phyloP scores from a whole-genome alignment of 163 green algal genomes.

The Scenedesmus sp. region DNA sequence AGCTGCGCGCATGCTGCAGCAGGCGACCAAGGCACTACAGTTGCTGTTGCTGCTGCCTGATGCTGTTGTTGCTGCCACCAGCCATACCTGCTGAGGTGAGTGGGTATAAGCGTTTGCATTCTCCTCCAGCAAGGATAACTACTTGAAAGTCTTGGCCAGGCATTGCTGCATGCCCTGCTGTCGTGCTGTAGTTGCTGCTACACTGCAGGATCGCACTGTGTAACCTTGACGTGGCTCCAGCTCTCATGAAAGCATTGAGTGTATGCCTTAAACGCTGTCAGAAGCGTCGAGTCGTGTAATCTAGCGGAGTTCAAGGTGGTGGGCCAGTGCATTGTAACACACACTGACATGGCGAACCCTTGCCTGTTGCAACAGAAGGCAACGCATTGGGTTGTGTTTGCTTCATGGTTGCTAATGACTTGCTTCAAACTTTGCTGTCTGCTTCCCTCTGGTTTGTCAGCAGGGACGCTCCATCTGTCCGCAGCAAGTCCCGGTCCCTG shows the following conservation, averaged over 20 bases:
- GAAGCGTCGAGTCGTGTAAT: neutral
- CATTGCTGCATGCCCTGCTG: conserved; percentile 18
- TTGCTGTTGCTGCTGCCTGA: too few relatives aligned
- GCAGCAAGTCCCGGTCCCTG: neutral
- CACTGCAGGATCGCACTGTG: neutral
- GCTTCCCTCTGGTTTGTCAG: neutral
- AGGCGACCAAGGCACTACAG: neutral
- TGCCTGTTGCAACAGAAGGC: neutral
- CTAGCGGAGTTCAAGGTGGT: neutral
- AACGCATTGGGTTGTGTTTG: neutral
- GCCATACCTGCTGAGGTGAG: conserved; percentile 60
- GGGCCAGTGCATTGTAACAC: neutral
- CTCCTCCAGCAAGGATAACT: conserved; percentile 75
- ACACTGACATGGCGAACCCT: neutral
- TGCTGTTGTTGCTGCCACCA: neutral
- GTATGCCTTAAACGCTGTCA: neutral
- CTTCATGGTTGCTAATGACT: neutral
- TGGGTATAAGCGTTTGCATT: conserved; percentile 75
- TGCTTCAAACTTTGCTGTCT: neutral
- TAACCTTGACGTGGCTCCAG: neutral
- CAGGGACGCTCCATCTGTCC: neutral
- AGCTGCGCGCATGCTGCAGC: neutral
- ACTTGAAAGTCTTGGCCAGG: conserved; percentile 59
- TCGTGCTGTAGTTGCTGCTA: conserved; percentile 9
- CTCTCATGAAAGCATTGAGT: neutral